Conservation (phyloP, 106 monocot genomes). For the Allium sativum region DNA sequence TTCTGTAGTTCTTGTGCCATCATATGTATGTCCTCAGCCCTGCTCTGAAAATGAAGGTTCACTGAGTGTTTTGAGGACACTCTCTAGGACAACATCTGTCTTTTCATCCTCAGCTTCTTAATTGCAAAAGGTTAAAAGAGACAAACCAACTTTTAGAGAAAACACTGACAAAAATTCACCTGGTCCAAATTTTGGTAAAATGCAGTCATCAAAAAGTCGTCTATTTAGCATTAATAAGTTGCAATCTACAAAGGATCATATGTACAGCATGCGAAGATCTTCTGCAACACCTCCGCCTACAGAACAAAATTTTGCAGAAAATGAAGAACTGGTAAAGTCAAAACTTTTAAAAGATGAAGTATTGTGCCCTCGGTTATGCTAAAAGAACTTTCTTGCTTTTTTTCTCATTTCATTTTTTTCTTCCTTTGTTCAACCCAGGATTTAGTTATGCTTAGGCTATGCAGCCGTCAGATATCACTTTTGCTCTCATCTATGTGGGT, state of each 20-base stretch:
- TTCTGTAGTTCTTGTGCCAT: slow-evolving; percentile 67
- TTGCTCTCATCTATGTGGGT: slow-evolving; percentile 62
- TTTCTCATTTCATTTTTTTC: slow-evolving; percentile 5
- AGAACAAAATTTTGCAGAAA: slow-evolving; percentile 14
- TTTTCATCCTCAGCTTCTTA: slow-evolving; percentile 83
- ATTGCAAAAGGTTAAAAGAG: slow-evolving; percentile 39
- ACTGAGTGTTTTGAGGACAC: slow-evolving; percentile 38
- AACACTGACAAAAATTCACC: not conserved
- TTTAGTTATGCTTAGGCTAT: slow-evolving; percentile 35
- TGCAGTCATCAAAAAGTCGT: slow-evolving; percentile 29
- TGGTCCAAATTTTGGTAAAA: slow-evolving; percentile 11
- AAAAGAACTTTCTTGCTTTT: not conserved
- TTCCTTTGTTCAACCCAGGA: slow-evolving; percentile 29
- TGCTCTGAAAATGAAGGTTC: slow-evolving; percentile 18
- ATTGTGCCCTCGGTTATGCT: not conserved
- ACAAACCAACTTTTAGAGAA: slow-evolving; percentile 23
- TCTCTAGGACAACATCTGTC: slow-evolving; percentile 66
- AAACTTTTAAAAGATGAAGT: too few species aligned
- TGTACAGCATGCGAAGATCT: slow-evolving; percentile 6
- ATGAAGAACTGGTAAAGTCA: slow-evolving; percentile 13
- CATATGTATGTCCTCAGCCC: slow-evolving; percentile 48
- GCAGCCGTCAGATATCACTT: slow-evolving; percentile 50
- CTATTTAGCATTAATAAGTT: slow-evolving; percentile 10
- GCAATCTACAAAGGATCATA: slow-evolving; percentile 23
- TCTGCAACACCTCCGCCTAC: slow-evolving; percentile 10